These are phyloP conservation scores for Talaromyces adpressus DNA, from an alignment of 495 filamentous ascomycete genomes.

Conservation along the genomic window DNA sequence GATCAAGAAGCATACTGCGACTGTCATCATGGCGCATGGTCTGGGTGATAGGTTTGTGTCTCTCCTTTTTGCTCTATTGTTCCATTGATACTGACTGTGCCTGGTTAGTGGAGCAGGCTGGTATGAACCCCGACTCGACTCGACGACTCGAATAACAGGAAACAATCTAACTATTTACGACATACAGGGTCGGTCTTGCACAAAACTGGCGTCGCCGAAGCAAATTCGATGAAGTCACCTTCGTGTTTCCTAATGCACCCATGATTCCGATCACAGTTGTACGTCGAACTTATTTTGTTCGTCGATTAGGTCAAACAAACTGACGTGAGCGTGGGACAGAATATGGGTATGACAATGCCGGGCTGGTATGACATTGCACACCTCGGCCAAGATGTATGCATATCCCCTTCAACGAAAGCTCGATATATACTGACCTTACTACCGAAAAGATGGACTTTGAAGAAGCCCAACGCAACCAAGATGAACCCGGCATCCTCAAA, in stretches of 20 bases:
- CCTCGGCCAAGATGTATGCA: conserved; percentile 25
- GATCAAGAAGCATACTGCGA: conserved; percentile 84
- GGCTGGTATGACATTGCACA: conserved; percentile 90
- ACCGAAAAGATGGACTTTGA: conserved; percentile 28
- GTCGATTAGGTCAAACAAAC: background rate
- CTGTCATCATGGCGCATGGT: conserved; percentile 89
- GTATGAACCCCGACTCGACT: conserved; percentile 29
- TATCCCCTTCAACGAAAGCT: no score
- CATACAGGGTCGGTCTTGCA: conserved; percentile 59
- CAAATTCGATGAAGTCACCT: conserved; percentile 83
- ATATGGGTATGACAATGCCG: conserved; percentile 76
- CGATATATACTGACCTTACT: background rate
- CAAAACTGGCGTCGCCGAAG: conserved; percentile 83
- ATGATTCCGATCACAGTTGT: conserved; percentile 80
- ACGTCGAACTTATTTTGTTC: conserved; percentile 22
- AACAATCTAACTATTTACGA: background rate
- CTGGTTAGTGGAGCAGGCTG: conserved; percentile 57
- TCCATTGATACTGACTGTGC: conserved; percentile 3
- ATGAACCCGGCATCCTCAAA: conserved; percentile 71
- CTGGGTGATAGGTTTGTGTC: conserved; percentile 67
- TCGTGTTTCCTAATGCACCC: conserved; percentile 93
- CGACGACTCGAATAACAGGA: background rate
- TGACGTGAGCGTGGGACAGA: conserved; percentile 41
- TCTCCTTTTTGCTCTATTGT: background rate
- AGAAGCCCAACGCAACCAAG: conserved; percentile 50